Conservation (phyloP, 805 yeast species). For the baker's yeast (Saccharomyces cerevisiae) region DNA sequence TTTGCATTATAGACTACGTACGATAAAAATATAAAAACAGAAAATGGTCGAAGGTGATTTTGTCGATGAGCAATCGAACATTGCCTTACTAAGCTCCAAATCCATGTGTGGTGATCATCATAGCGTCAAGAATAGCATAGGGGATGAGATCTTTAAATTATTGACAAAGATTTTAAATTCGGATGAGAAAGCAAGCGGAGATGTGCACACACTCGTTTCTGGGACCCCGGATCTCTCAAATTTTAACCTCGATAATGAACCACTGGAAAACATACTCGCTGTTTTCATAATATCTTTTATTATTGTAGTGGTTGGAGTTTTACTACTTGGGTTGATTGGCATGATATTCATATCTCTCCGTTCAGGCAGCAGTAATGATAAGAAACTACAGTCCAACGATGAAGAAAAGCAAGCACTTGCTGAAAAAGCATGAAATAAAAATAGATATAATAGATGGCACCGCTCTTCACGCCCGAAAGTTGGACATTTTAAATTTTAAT, state of each 20-base stretch:
- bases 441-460: background rate
- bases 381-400: background rate
- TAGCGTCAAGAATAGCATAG: background rate
- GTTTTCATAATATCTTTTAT: constrained; percentile 1
- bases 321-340: background rate
- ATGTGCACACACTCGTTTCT: background rate
- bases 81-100: background rate
- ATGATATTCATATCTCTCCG: background rate
- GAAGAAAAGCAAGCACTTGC: constrained; percentile 1
- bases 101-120: background rate
- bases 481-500: background rate
- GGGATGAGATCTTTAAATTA: background rate
- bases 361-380: background rate
- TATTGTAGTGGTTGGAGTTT: background rate
- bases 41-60: background rate
- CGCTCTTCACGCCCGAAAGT: background rate
- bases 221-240: background rate
- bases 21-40: background rate
- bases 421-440: background rate
- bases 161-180: background rate
- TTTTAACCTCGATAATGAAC: background rate
- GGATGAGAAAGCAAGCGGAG: background rate
- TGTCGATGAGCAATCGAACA: background rate
- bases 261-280: constrained; percentile 1
- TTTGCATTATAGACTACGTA: background rate